Evolutionary conservation across 2,329 filamentous ascomycete species (phyloP).

Genomic region (Endothia cerciana): DNA sequence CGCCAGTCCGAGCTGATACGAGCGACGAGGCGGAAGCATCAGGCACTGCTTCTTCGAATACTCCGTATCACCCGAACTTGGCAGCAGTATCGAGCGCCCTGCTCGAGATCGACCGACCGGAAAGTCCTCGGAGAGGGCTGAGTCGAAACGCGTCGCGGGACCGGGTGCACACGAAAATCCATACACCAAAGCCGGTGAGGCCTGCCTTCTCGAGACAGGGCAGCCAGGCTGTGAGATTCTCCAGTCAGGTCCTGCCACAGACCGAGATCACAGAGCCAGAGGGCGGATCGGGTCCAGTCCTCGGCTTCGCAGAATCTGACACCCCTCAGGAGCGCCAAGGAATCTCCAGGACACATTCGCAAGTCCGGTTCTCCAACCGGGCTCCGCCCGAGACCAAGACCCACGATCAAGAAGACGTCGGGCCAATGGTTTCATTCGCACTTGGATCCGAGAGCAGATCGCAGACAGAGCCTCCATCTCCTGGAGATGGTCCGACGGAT

Average conservation of each 20-base stretch:
- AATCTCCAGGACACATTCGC: conserved; percentile 52
- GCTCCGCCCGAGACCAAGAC: conserved; percentile 65
- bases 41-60: conserved; percentile 10
- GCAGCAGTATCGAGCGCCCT: conserved; percentile 18
- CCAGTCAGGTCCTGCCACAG: conserved; percentile 73
- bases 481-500: conserved; percentile 35
- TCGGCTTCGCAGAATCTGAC: conserved; percentile 69
- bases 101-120: conserved; percentile 12
- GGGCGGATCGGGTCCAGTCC: conserved; percentile 68
- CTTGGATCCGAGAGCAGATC: conserved; percentile 42
- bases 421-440: conserved; percentile 68
- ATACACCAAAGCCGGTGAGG: conserved; percentile 38
- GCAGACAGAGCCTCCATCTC: conserved; percentile 52
- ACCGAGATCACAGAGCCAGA: conserved; percentile 64
- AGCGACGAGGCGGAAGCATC: conserved; percentile 2
- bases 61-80: conserved; percentile 4
- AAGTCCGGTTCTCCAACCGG: conserved; percentile 64
- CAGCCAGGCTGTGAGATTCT: conserved; percentile 64
- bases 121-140: conserved; percentile 12
- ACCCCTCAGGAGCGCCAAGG: conserved; percentile 42
- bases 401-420: conserved; percentile 56
- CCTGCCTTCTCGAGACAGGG: conserved; percentile 57
- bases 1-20: not conserved
- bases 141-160: conserved; percentile 19
- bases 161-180: not conserved